Evolutionary conservation across 805 yeast genomes (phyloP).

Genomic region (Ogataea saltuana): DNA sequence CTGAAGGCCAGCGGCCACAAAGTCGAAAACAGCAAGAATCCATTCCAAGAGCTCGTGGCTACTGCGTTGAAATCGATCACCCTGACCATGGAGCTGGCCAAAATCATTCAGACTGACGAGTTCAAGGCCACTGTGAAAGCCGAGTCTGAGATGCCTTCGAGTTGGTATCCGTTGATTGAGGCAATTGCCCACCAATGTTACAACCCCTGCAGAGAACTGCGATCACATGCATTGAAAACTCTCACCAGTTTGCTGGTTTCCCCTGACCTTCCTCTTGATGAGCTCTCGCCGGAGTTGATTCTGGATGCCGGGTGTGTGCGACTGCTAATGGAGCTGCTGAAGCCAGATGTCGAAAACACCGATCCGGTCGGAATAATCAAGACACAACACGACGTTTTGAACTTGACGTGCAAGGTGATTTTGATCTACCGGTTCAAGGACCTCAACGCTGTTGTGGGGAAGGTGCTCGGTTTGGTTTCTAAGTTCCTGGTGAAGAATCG

Average conservation of each 20-base stretch:
- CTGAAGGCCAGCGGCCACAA: slow-evolving; percentile 45
- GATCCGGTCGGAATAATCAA: slow-evolving; percentile 63
- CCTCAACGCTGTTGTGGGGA: slow-evolving; percentile 27
- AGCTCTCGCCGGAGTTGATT: slow-evolving; percentile 50
- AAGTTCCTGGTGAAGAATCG: slow-evolving; percentile 28
- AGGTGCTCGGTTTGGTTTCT: slow-evolving; percentile 30
- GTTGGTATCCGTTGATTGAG: slow-evolving; percentile 65
- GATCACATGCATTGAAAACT: slow-evolving; percentile 62
- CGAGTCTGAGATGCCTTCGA: slow-evolving; percentile 33
- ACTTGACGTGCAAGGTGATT: slow-evolving; percentile 60
- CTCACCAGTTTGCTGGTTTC: slow-evolving; percentile 55
- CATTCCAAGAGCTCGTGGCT: slow-evolving; percentile 54
- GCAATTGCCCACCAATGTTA: slow-evolving; percentile 87
- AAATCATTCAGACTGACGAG: slow-evolving; percentile 35
- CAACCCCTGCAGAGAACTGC: slow-evolving; percentile 80
- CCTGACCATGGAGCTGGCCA: slow-evolving; percentile 55
- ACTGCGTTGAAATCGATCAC: slow-evolving; percentile 62
- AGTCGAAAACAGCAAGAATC: slow-evolving; percentile 43
- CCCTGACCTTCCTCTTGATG: slow-evolving; percentile 36
- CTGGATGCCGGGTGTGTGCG: slow-evolving; percentile 80
- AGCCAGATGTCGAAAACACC: slow-evolving; percentile 60
- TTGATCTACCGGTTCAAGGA: slow-evolving; percentile 34
- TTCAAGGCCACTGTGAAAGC: slow-evolving; percentile 35
- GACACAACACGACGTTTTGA: slow-evolving; percentile 68
- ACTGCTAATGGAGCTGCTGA: slow-evolving; percentile 61